phyloP scores from a whole-genome alignment of 164 flowering plant species.

The Berberis thunbergii region DNA sequence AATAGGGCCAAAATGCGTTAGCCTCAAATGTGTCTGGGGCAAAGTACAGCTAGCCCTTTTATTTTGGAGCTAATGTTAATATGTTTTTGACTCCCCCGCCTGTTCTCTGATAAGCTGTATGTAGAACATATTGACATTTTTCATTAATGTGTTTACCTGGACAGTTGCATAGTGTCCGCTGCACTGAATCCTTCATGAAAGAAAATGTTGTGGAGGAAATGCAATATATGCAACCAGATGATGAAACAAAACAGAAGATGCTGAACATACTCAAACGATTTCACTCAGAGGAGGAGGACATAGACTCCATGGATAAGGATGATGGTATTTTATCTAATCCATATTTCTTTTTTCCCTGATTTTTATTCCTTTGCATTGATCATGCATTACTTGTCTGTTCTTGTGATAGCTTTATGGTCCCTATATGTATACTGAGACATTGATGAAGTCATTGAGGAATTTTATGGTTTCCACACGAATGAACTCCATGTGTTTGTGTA shows the following conservation, averaged over 20 bases:
- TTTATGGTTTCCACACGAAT: too few species aligned
- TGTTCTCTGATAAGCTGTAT: background rate
- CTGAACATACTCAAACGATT: conserved; percentile 64
- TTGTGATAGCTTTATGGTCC: too few species aligned
- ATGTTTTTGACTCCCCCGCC: background rate
- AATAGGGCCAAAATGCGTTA: background rate
- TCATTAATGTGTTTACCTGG: background rate
- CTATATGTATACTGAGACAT: too few species aligned
- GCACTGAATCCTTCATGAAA: conserved; percentile 91
- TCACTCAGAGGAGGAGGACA: conserved; percentile 56
- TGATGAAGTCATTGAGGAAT: too few species aligned
- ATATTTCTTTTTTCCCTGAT: background rate
- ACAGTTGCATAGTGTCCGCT: conserved; percentile 70
- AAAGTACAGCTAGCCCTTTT: background rate
- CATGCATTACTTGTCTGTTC: too few species aligned
- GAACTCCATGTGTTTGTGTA: too few species aligned
- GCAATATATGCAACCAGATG: conserved; percentile 54
- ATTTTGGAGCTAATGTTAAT: background rate
- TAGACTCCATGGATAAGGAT: conserved; percentile 45
- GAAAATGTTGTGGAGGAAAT: conserved; percentile 87
- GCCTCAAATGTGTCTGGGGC: background rate
- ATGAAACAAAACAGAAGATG: conserved; percentile 70
- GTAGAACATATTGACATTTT: background rate
- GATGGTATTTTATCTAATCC: conserved; percentile 25
- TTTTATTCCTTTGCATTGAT: background rate